Percentiles rank a stretch among this genome's conserved stretches.
Evolutionary conservation across 768 basidiomycete genomes (phyloP).

Genomic region (Epithele typhae): DNA sequence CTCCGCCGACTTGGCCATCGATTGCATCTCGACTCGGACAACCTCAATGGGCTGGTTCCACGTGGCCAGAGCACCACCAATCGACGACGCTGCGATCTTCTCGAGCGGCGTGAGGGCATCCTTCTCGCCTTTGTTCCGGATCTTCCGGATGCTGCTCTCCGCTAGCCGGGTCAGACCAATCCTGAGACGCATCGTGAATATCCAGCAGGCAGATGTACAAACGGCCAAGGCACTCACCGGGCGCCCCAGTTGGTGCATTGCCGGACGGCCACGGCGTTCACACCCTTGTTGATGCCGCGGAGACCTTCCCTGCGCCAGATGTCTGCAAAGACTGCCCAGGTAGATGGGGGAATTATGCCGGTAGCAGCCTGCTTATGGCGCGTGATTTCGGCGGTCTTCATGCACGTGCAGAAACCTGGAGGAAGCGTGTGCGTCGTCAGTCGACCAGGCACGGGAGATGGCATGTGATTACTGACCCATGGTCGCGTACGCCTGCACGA

Average conservation of each 20-base stretch:
- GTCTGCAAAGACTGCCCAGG: slow-evolving; percentile 91
- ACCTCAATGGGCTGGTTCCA: slow-evolving; percentile 99
- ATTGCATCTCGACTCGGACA: slow-evolving; percentile 99
- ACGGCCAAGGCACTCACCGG: slow-evolving; percentile 61
- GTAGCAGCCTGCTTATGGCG: slow-evolving; percentile 85
- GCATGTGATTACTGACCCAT: slow-evolving; percentile 87
- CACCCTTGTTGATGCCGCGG: slow-evolving; percentile 97
- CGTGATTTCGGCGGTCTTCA: slow-evolving; percentile 99
- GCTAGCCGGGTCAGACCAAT: slow-evolving; percentile 97
- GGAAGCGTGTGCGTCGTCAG: neutral
- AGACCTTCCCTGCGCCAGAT: slow-evolving; percentile 93
- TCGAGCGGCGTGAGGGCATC: slow-evolving; percentile 75
- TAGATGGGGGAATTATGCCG: slow-evolving; percentile 85
- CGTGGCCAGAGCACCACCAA: slow-evolving; percentile 93
- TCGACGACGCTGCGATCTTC: slow-evolving; percentile 82
- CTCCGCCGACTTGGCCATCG: slow-evolving; percentile 83
- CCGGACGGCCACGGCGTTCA: slow-evolving; percentile 89
- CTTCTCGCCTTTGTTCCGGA: slow-evolving; percentile 73
- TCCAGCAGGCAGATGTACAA: no score
- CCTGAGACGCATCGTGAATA: slow-evolving; percentile 46
- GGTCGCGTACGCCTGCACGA: slow-evolving; percentile 98
- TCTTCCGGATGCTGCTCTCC: slow-evolving; percentile 71
- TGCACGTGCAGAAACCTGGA: slow-evolving; percentile 95
- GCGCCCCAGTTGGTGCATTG: slow-evolving; percentile 95
- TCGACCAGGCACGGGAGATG: neutral